A percentile compares a stretch with the other conserved stretches of the same genome.
Evolutionary conservation across 176 grass and related monocot species (phyloP).

Genomic region (Rhynchospora breviuscula): DNA sequence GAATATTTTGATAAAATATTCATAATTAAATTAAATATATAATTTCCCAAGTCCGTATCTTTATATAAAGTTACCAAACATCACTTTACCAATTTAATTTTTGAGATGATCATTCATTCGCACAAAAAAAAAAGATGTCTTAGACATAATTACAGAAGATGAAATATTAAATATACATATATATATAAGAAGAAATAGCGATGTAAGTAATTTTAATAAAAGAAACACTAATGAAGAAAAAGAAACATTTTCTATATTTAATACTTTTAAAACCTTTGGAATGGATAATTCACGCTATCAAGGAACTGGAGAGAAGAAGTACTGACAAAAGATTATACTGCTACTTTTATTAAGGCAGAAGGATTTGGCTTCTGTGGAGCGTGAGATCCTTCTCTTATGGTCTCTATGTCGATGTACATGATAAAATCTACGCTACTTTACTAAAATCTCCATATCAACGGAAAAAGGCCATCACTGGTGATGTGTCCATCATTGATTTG

Average conservation of each 20-base stretch:
- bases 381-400: background rate
- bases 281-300: background rate
- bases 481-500: background rate
- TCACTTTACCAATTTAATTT: too few relatives aligned
- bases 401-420: background rate
- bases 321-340: constrained; percentile 48
- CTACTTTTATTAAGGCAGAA: constrained; percentile 31
- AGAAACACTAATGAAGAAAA: too few relatives aligned
- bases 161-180: too few relatives aligned
- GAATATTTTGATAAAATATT: too few relatives aligned
- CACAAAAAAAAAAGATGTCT: too few relatives aligned
- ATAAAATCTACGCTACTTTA: background rate
- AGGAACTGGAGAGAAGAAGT: background rate
- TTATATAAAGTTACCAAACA: too few relatives aligned
- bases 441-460: background rate
- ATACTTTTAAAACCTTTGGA: background rate
- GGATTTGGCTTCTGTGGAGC: constrained; percentile 26
- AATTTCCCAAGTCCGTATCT: too few relatives aligned
- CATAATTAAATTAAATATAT: too few relatives aligned
- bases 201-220: background rate
- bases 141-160: too few relatives aligned
- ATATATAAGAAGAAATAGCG: background rate
- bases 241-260: background rate
- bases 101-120: too few relatives aligned
- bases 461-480: background rate